These are phyloP conservation scores for Amaranthus cruentus DNA, from an alignment of 148 eudicot species.

Conservation along the genomic window DNA sequence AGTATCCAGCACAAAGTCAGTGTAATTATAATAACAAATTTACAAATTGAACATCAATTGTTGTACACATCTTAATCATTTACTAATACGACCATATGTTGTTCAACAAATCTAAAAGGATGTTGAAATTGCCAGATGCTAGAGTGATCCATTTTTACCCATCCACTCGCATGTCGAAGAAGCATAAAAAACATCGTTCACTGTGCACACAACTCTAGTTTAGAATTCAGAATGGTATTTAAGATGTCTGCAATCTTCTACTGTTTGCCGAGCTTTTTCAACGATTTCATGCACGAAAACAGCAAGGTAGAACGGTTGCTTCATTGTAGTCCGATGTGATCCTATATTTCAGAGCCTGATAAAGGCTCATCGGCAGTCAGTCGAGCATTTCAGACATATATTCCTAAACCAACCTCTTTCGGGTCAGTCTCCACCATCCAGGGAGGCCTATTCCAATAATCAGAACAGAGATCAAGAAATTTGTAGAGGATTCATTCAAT, in stretches of 20 bases:
- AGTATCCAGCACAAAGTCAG: too few relatives aligned
- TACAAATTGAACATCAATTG: too few relatives aligned
- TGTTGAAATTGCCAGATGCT: background rate
- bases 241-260: background rate
- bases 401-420: conserved; percentile 82
- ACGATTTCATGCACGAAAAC: background rate
- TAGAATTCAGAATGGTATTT: background rate
- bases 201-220: background rate
- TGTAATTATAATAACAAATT: too few relatives aligned
- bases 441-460: conserved; percentile 57
- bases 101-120: background rate
- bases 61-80: background rate
- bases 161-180: background rate
- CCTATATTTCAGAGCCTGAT: background rate
- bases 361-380: background rate
- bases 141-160: background rate
- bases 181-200: background rate
- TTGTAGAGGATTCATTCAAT: conserved; percentile 5
- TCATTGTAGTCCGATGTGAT: background rate
- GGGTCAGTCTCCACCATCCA: conserved; percentile 98
- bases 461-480: conserved; percentile 2
- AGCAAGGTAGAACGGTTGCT: background rate
- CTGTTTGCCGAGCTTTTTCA: background rate
- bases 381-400: conserved; percentile 38
- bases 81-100: background rate